Conservation (phyloP, 352 stramenopile species). For the Phytophthora crassamura region DNA sequence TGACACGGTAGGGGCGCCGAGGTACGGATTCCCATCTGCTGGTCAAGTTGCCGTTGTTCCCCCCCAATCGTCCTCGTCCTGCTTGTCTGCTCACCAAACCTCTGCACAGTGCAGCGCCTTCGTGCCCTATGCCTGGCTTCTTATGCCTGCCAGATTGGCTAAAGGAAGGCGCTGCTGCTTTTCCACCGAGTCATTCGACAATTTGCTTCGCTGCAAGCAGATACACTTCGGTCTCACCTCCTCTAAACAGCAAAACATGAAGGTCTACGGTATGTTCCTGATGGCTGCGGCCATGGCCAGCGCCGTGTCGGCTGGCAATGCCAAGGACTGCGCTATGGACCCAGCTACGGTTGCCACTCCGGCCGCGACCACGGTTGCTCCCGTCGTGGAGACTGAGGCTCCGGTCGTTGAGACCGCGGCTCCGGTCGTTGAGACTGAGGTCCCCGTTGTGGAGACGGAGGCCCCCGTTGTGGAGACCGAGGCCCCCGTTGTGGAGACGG, state of each 20-base stretch:
- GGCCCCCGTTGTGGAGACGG: slow-evolving; percentile 1
- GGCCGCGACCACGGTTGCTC: slow-evolving; percentile 4
- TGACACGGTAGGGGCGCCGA: slow-evolving; percentile 7
- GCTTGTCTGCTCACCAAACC: slow-evolving; percentile 21
- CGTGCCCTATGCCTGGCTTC: slow-evolving; percentile 19
- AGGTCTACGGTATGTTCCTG: slow-evolving; percentile 42
- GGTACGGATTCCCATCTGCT: slow-evolving; percentile 7
- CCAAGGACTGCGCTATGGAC: slow-evolving; percentile 45
- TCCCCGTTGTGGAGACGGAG: background rate
- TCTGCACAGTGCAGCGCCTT: background rate
- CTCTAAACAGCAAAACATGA: slow-evolving; percentile 26
- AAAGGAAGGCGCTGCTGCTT: background rate
- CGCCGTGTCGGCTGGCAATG: slow-evolving; percentile 25
- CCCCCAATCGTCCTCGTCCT: slow-evolving; percentile 18
- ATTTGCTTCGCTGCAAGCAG: slow-evolving; percentile 32
- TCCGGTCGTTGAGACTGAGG: slow-evolving; percentile 8
- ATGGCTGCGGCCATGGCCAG: slow-evolving; percentile 36
- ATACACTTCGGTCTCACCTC: slow-evolving; percentile 19
- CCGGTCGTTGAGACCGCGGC: slow-evolving; percentile 4
- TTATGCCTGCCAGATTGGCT: slow-evolving; percentile 11
- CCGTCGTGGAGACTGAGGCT: background rate
- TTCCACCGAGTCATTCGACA: slow-evolving; percentile 29
- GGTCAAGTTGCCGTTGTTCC: slow-evolving; percentile 26
- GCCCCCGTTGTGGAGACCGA: slow-evolving; percentile 7
- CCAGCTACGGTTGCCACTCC: slow-evolving; percentile 17